Conservation (phyloP, 306 rosid genomes). For the Pyrus bretschneideri region DNA sequence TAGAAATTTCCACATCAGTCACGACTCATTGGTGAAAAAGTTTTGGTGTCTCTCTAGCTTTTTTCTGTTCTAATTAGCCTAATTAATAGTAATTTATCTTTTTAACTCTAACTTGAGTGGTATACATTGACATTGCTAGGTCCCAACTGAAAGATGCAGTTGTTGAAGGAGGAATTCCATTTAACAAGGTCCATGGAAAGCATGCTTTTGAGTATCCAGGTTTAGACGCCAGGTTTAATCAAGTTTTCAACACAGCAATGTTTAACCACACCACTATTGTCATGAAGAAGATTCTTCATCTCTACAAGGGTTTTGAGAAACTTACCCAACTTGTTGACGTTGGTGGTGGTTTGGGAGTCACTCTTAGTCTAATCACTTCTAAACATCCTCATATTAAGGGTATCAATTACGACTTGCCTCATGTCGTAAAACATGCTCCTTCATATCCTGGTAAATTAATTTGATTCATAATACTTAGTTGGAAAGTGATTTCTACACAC, state of each 20-base stretch:
- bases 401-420: slow-evolving; percentile 36
- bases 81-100: too few relatives aligned
- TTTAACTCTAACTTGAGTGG: background rate
- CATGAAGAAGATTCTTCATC: slow-evolving; percentile 28
- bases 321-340: slow-evolving; percentile 47
- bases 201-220: slow-evolving; percentile 32
- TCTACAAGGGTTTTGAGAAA: slow-evolving; percentile 38
- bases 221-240: slow-evolving; percentile 28
- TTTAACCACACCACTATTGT: slow-evolving; percentile 23
- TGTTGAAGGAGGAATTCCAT: slow-evolving; percentile 39
- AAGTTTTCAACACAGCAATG: slow-evolving; percentile 47
- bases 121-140: slow-evolving; percentile 17
- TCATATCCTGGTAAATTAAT: slow-evolving; percentile 30
- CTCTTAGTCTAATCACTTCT: slow-evolving; percentile 41
- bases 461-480: too few relatives aligned
- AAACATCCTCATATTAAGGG: slow-evolving; percentile 44
- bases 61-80: too few relatives aligned
- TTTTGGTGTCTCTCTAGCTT: too few relatives aligned
- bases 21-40: too few relatives aligned
- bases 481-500: too few relatives aligned
- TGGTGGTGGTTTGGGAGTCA: slow-evolving; percentile 51
- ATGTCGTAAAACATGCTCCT: slow-evolving; percentile 38
- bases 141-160: slow-evolving; percentile 16
- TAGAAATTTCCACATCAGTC: too few relatives aligned
- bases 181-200: slow-evolving; percentile 33